Evolutionary conservation across 2,329 filamentous ascomycete genomes (phyloP), one percentile per base, ranked within the genome.

Genomic region (Sordariomycetes sp.): DNA sequence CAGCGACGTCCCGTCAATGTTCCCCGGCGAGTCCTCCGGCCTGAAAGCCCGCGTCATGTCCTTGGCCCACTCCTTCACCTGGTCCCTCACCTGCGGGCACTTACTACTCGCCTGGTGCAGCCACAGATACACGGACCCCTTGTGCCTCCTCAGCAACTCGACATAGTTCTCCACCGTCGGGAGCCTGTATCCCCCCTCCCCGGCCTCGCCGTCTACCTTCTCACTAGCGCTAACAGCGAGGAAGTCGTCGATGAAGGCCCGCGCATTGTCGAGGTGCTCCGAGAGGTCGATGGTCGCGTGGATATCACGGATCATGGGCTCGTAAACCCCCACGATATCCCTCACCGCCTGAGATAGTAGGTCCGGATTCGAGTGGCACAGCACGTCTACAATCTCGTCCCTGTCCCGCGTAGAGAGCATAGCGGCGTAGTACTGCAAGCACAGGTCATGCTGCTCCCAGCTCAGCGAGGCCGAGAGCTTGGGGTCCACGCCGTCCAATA

Each of bases 141-240:
- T 77, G 63, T 91, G 85, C 57, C 80, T 80, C 61, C 78, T 77
- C 15, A 91, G 70, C 1, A 92, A 69, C 15, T 76, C 69, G 10
- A 90, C 83, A 61, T 85, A 92, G 63, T 91, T 87, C 61, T 87
- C 82, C 0, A 90, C 85, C 0, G 79, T 82, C 0, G 86, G 81
- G 51, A 71, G 63, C n/a, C 55, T 62, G 53, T 62, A 55, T 32
- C 28, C 28, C 28, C 8, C 28, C 25, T 60, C 57, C 42, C n/a
- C 28, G 15, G 7, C 50, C 1, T 48, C 32, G 13, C 55, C 35
- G 51, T 65, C 62, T 51, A 68, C 63, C 52, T 52, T 58, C 57
- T 70, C 74, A 65, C 76, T 70, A 61, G 76, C 77, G 63, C 74
- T 75, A 2, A 75, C 72, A 60, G 82, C 81, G 66, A 94, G 81